Base-by-base conservation (phyloP, 1,139 yeast genomes). In the Geotrichum carabidarum region DNA sequence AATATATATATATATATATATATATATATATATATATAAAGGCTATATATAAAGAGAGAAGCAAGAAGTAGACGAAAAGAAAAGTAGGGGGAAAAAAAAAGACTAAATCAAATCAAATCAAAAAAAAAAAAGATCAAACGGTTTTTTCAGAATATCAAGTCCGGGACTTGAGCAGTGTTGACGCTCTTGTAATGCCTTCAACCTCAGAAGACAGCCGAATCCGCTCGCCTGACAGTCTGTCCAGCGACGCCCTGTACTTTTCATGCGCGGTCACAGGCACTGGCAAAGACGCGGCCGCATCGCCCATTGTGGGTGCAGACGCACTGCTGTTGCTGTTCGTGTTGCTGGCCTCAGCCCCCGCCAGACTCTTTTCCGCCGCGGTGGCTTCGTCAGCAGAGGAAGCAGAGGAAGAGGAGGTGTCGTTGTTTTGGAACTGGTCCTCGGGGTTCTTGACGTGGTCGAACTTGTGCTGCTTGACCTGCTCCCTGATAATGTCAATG, bases 401-500 rank as follows among this genome's bases (percentile, higher is more conserved):
- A 8, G 15, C 18, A 34, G 37, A 8, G 5, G 44, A 35, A n/a
- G 27, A 1, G n/a, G 11, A 38, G 14, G 30, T 22, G n/a, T 11
- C 37, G 12, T 30, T 43, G n/a, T 41, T 32, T n/a, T 12, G 37
- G 5, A 27, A 54, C 30, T 48, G 45, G 14, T 49, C 43, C 40
- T 59, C 63, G 48, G 54, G 64, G 31, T 64, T 61, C 27, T 41
- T 34, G 27, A 56, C 27, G 35, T 53, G 9, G 22, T 53, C 57
- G 48, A 50, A 56, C 50, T 48, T 32, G 35, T 50, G 53, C 49
- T 37, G 34, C 7, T 48, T 15, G 51, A 48, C 48, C 22, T 69
- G 80, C 71, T 93, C 98, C 61, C 98, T 78, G 58, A 93, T 79
- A 60, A 93, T 83, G 67, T 93, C 98, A 57, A 87, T 76, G 69